Base-by-base conservation (phyloP, 2,329 filamentous ascomycete species). In the Fusarium verticillioides region DNA sequence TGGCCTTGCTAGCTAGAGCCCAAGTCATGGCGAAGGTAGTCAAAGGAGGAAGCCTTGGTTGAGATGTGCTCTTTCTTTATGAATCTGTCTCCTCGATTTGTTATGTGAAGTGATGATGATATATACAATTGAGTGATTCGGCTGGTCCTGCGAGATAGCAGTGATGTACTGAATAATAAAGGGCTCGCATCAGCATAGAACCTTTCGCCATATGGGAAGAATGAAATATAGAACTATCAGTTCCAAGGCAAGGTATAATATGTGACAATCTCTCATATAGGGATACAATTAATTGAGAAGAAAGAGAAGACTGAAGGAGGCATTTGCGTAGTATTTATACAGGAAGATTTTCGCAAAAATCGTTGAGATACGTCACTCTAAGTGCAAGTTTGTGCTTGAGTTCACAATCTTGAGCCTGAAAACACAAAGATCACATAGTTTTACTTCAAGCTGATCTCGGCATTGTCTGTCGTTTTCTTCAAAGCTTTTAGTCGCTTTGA, bases 401-500 rank as follows among this genome's bases (percentile, higher is more conserved):
- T 26, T 26, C 26, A 26, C 26, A 26, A 26, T 26, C 26, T 26
- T 26, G 26, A 26, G 26, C 26, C 26, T 7, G 26, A 26, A 26
- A 26, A 26, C 26, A 26, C 26, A 26, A 26, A 26, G 26, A 26
- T 26, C 26, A 26, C 26, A 26, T 26, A 21, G 4, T 21, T 28
- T 47, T 7, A 47, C 12, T 28, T 12, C 19, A 28, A 28, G 26
- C 12, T 28, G 19, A 4, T 28, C 26, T 47, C 3, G 2, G 21
- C 2, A 28, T 28, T 12, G 6, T 28, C 9, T 10, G 4, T 15
- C 26, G 5, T 9, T 47, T 28, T 28, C 44, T 46, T 15, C 4
- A 21, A 1, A 1, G 18, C 2, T 5, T 28, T 8, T 15, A 28
- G 13, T 28, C 4, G 12, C 21, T 28, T 12, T 5, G 6, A 46